These are phyloP conservation scores for Penicillium sp. DNA, from an alignment of 2,329 filamentous ascomycete species.

Conservation along the genomic window DNA sequence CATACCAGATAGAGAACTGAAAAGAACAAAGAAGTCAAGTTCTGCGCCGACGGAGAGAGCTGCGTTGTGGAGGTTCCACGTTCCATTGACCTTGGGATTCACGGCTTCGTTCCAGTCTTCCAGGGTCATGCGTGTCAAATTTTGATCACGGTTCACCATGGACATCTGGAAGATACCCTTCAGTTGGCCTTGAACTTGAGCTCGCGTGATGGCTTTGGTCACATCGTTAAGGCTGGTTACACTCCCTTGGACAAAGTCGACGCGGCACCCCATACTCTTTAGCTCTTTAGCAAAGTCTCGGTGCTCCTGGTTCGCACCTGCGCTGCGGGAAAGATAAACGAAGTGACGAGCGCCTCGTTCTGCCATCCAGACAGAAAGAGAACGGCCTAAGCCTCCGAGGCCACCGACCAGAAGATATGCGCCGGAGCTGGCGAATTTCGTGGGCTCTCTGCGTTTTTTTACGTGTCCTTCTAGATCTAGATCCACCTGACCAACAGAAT, in stretches of 20 bases:
- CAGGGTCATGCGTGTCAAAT: constrained; percentile 7
- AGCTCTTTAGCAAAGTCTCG: constrained; percentile 25
- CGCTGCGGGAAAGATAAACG: constrained; percentile 34
- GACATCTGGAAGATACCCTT: constrained; percentile 21
- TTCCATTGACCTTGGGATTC: constrained; percentile 22
- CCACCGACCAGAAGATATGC: constrained; percentile 42
- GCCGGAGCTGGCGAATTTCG: background rate
- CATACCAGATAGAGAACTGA: constrained; percentile 38
- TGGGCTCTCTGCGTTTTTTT: background rate
- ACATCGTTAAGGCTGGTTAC: constrained; percentile 10
- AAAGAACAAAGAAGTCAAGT: constrained; percentile 47
- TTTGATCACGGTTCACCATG: constrained; percentile 19
- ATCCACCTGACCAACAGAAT: background rate
- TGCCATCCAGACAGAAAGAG: constrained; percentile 37
- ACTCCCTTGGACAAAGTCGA: constrained; percentile 18
- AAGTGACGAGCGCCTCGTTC: constrained; percentile 37
- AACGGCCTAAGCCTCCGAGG: constrained; percentile 42
- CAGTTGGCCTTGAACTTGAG: background rate
- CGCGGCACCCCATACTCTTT: constrained; percentile 20
- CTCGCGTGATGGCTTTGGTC: background rate
- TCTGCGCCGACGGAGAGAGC: background rate
- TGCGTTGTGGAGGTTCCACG: constrained; percentile 18
- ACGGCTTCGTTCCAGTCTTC: constrained; percentile 13
- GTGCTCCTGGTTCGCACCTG: constrained; percentile 14
- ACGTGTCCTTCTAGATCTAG: background rate